Conservation (phyloP, 176 grass and related monocot species). For the Secale cereale region DNA sequence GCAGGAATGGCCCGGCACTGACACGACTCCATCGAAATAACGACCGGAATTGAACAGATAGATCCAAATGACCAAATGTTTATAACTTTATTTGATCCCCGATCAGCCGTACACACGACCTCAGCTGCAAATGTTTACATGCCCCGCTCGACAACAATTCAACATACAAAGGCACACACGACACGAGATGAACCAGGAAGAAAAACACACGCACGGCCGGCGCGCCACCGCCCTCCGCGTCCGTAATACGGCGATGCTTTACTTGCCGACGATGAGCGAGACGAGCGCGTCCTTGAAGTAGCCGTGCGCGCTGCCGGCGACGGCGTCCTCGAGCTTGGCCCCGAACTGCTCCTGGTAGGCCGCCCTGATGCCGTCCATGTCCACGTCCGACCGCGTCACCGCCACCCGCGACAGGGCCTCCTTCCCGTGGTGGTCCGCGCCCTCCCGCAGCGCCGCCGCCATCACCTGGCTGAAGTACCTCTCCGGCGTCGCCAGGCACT, state of each 20-base stretch:
- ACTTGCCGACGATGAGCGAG: constrained; percentile 53
- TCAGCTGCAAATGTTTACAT: too few relatives aligned
- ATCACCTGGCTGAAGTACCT: constrained; percentile 86
- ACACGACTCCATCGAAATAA: neutral
- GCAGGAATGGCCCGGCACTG: neutral
- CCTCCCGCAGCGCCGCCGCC: constrained; percentile 42
- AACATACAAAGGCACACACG: too few relatives aligned
- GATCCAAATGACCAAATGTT: too few relatives aligned
- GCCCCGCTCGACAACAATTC: too few relatives aligned
- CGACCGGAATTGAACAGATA: neutral
- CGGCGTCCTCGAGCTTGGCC: constrained; percentile 55
- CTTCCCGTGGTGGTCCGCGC: constrained; percentile 42
- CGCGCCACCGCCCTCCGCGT: neutral
- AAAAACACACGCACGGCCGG: neutral
- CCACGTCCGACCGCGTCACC: constrained; percentile 72
- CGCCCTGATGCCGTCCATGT: constrained; percentile 60
- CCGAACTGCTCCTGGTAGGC: constrained; percentile 54
- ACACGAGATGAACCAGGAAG: neutral
- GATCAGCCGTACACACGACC: too few relatives aligned
- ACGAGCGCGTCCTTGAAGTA: constrained; percentile 81
- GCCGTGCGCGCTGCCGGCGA: constrained; percentile 55
- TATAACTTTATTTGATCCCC: too few relatives aligned
- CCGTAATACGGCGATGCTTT: too few relatives aligned
- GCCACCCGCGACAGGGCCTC: constrained; percentile 66
- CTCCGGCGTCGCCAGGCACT: constrained; percentile 71